These are phyloP conservation scores for Ophiocordyceps polyrhachis-furcata DNA, from an alignment of 2,329 filamentous ascomycete genomes.

Conservation along the genomic window DNA sequence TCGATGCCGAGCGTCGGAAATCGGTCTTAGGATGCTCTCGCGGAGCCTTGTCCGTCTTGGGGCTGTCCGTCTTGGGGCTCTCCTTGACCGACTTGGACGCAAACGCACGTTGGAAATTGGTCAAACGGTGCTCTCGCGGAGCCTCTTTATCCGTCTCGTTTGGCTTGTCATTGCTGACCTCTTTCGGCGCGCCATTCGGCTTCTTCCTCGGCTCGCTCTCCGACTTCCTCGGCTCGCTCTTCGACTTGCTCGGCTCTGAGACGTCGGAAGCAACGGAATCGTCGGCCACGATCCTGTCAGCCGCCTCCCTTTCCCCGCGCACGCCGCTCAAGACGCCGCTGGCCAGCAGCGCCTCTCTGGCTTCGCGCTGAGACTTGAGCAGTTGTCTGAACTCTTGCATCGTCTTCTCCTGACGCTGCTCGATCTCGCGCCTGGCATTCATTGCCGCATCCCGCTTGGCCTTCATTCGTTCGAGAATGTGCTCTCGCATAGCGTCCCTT, in stretches of 20 bases:
- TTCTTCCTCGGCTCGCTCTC: no score
- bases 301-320: conserved; percentile 16
- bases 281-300: conserved; percentile 16
- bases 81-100: no score
- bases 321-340: conserved; percentile 23
- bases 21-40: conserved; percentile 13
- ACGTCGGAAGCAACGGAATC: conserved; percentile 2
- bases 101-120: no score
- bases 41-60: conserved; percentile 13
- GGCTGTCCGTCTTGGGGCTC: conserved; percentile 5
- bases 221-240: no score
- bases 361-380: conserved; percentile 12
- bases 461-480: conserved; percentile 17
- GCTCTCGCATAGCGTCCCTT: conserved; percentile 29
- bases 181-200: no score
- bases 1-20: background rate
- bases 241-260: no score
- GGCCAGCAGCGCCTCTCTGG: conserved; percentile 20
- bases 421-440: conserved; percentile 1
- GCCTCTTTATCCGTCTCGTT: no score
- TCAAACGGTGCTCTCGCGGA: no score
- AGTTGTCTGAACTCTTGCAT: conserved; percentile 16
- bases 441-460: conserved; percentile 5
- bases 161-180: no score
- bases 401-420: conserved; percentile 5